phyloP scores from a whole-genome alignment of 805 yeast species.

The Candida succiphila region DNA sequence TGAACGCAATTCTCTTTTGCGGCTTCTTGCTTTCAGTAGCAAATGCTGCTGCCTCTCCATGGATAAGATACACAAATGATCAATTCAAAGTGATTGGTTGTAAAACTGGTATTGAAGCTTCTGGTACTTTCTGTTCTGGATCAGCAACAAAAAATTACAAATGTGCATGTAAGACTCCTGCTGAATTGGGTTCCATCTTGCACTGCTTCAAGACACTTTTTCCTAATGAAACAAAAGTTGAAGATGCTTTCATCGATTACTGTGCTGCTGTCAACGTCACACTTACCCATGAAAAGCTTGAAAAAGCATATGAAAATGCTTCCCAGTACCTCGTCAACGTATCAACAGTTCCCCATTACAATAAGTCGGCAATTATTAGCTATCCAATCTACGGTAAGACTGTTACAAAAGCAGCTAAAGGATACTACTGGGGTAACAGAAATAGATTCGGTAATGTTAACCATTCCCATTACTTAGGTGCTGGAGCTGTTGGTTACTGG shows the following conservation, averaged over 20 bases:
- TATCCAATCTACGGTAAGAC: slow-evolving; percentile 25
- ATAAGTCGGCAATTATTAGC: slow-evolving; percentile 18
- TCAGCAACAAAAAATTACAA: slow-evolving; percentile 3
- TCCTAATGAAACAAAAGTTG: slow-evolving; percentile 8
- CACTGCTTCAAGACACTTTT: slow-evolving; percentile 13
- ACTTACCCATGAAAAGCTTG: slow-evolving; percentile 23
- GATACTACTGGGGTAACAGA: slow-evolving; percentile 15
- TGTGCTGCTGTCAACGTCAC: slow-evolving; percentile 11
- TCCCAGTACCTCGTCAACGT: slow-evolving; percentile 27
- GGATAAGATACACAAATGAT: slow-evolving; percentile 7
- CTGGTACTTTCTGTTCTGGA: slow-evolving; percentile 12
- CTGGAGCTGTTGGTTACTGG: slow-evolving; percentile 41
- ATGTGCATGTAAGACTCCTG: slow-evolving; percentile 16
- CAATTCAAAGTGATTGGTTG: slow-evolving; percentile 13
- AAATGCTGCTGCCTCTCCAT: slow-evolving; percentile 1
- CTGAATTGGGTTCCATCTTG: slow-evolving; percentile 20
- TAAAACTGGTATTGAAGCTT: slow-evolving; percentile 9
- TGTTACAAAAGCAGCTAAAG: slow-evolving; percentile 12
- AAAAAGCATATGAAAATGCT: slow-evolving; percentile 31
- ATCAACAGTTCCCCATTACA: slow-evolving; percentile 20
- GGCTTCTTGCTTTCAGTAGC: neutral
- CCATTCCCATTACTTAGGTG: slow-evolving; percentile 35
- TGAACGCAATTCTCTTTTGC: no score
- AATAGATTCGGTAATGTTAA: slow-evolving; percentile 25
- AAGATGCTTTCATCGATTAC: slow-evolving; percentile 11